phyloP scores from a whole-genome alignment of 345 rosid species.

The Melastoma malabathricum region DNA sequence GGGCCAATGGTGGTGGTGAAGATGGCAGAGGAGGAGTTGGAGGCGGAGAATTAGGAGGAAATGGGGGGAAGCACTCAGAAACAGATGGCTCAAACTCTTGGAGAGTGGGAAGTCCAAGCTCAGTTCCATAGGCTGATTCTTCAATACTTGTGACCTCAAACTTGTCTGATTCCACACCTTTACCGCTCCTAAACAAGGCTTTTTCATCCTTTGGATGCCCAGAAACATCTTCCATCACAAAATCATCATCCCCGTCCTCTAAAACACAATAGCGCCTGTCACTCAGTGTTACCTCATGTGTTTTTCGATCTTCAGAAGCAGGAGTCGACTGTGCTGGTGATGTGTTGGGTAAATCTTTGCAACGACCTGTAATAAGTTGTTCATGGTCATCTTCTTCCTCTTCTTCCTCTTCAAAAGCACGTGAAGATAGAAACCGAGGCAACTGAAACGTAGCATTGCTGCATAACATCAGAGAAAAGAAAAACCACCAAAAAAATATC shows the following conservation, averaged over 20 bases:
- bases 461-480: conserved; percentile 16
- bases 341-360: conserved; percentile 23
- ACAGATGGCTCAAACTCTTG: conserved; percentile 24
- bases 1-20: conserved; percentile 50
- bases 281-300: conserved; percentile 25
- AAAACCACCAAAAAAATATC: neutral
- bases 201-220: conserved; percentile 49
- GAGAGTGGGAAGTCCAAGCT: conserved; percentile 17
- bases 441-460: conserved; percentile 85
- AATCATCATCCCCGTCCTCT: conserved; percentile 75
- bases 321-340: conserved; percentile 23
- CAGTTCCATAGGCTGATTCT: conserved; percentile 16
- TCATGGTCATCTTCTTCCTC: conserved; percentile 33
- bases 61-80: conserved; percentile 50
- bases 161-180: conserved; percentile 24
- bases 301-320: conserved; percentile 35
- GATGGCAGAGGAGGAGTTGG: conserved; percentile 56
- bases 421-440: conserved; percentile 57
- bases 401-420: conserved; percentile 50
- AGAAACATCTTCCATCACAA: conserved; percentile 83
- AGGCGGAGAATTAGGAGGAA: conserved; percentile 71
- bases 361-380: conserved; percentile 33
- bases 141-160: conserved; percentile 15
- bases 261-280: conserved; percentile 61
- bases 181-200: conserved; percentile 10